Percentiles rank a stretch among this genome's conserved stretches.
Evolutionary conservation across 345 rosid genomes (phyloP).

Genomic region (Schrenkiella parvula): DNA sequence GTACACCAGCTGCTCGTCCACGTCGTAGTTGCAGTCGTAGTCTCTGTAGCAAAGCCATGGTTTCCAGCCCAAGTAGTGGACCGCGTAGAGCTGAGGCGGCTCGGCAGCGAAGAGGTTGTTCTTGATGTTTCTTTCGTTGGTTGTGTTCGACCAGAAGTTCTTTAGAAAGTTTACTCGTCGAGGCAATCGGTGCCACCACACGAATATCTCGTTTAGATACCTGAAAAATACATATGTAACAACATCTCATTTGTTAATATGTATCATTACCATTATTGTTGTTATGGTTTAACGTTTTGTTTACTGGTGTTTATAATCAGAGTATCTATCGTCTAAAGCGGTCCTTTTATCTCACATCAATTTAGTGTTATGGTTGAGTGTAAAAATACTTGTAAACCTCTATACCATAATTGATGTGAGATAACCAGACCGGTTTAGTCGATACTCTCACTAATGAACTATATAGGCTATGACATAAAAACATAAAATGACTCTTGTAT

Average conservation of each 20-base stretch:
- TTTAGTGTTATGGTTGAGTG: not conserved
- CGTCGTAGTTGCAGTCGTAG: constrained; percentile 86
- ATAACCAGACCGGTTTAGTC: no score
- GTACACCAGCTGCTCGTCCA: constrained; percentile 53
- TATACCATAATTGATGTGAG: no score
- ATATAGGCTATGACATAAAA: not conserved
- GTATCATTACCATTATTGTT: not conserved
- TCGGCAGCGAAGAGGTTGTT: constrained; percentile 68
- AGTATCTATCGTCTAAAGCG: no score
- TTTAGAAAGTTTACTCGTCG: constrained; percentile 74
- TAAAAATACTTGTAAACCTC: not conserved
- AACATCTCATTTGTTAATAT: not conserved
- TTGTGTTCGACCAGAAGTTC: constrained; percentile 87
- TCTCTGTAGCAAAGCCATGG: constrained; percentile 95
- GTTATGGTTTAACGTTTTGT: not conserved
- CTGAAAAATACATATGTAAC: constrained; percentile 1
- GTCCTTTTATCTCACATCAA: no score
- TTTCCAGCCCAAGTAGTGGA: constrained; percentile 81
- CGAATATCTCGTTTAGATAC: constrained; percentile 74
- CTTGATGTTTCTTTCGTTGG: constrained; percentile 58
- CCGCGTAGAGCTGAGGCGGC: constrained; percentile 70
- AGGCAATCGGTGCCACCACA: constrained; percentile 94
- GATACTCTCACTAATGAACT: no score
- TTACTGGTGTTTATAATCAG: not conserved
- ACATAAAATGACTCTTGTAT: not conserved